phyloP scores from a whole-genome alignment of 2,329 filamentous ascomycete species.

The Graphiopsis chlorocephala region DNA sequence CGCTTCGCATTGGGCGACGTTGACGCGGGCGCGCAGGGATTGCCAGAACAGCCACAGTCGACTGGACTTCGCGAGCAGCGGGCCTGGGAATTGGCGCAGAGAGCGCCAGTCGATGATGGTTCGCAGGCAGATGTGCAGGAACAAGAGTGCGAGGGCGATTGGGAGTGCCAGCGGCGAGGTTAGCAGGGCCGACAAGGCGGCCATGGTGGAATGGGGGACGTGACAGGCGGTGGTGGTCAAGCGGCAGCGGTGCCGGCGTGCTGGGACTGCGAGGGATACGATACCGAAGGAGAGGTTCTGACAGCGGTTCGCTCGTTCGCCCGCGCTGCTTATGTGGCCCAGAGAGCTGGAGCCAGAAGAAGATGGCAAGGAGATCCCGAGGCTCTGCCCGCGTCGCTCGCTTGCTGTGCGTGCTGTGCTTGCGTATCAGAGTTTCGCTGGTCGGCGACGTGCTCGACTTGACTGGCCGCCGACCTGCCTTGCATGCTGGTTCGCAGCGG shows the following conservation, averaged over 20 bases:
- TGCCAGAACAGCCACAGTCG: slow-evolving; percentile 31
- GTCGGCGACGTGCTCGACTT: not conserved
- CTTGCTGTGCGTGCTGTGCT: not conserved
- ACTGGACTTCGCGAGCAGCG: slow-evolving; percentile 24
- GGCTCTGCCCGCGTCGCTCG: too few relatives aligned
- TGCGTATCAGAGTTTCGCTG: not conserved
- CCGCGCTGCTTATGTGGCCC: not conserved
- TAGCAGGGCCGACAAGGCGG: slow-evolving; percentile 12
- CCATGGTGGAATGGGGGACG: not conserved
- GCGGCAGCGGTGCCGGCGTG: slow-evolving; percentile 2
- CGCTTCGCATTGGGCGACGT: slow-evolving; percentile 23
- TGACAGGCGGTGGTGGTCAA: not conserved
- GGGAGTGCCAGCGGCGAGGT: slow-evolving; percentile 18
- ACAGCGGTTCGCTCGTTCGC: slow-evolving; percentile 10
- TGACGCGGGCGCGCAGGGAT: slow-evolving; percentile 21
- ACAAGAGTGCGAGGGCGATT: slow-evolving; percentile 12
- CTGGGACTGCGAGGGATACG: slow-evolving; percentile 1
- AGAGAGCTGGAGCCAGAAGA: not conserved
- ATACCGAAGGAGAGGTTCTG: slow-evolving; percentile 7
- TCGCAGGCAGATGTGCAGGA: slow-evolving; percentile 22
- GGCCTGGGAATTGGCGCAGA: slow-evolving; percentile 29
- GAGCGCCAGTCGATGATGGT: slow-evolving; percentile 25
- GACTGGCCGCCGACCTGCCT: not conserved
- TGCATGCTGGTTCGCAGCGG: not conserved
- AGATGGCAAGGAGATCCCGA: not conserved